These are phyloP conservation scores for Phytopythium vexans DNA, from an alignment of 352 stramenopile species.

Conservation along the genomic window DNA sequence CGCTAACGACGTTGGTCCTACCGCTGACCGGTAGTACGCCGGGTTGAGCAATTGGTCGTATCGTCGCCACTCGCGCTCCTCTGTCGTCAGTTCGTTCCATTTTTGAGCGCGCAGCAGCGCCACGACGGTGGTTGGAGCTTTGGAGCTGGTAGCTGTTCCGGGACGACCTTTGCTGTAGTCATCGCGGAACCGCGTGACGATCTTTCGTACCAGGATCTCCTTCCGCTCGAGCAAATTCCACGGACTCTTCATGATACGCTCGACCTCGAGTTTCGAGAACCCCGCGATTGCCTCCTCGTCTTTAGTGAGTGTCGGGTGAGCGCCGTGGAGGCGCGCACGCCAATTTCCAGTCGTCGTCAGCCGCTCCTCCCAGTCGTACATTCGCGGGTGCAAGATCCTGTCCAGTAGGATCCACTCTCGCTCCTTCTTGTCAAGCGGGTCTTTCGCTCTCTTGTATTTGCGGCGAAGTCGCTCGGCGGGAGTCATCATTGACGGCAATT, in stretches of 20 bases:
- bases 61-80: conserved; percentile 69
- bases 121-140: conserved; percentile 26
- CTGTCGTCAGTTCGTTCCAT: conserved; percentile 40
- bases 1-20: conserved; percentile 6
- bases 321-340: conserved; percentile 41
- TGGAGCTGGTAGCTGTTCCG: conserved; percentile 8
- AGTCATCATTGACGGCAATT: conserved; percentile 77
- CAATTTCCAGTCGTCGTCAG: conserved; percentile 14
- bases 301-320: conserved; percentile 47
- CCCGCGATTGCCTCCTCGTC: conserved; percentile 61
- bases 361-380: conserved; percentile 70
- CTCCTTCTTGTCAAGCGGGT: conserved; percentile 67
- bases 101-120: conserved; percentile 50
- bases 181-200: conserved; percentile 64
- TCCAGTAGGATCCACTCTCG: conserved; percentile 76
- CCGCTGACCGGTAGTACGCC: conserved; percentile 38
- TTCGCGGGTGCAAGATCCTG: conserved; percentile 53
- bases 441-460: conserved; percentile 76
- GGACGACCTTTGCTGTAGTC: conserved; percentile 16
- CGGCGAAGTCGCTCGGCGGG: conserved; percentile 60
- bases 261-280: conserved; percentile 59
- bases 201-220: conserved; percentile 74
- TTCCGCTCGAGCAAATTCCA: conserved; percentile 74
- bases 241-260: conserved; percentile 65
- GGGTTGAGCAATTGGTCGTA: conserved; percentile 76